Evolutionary conservation across 495 filamentous ascomycete genomes (phyloP), one percentile per base, ranked within the genome.

Genomic region (Trichocladium uniseriatum): DNA sequence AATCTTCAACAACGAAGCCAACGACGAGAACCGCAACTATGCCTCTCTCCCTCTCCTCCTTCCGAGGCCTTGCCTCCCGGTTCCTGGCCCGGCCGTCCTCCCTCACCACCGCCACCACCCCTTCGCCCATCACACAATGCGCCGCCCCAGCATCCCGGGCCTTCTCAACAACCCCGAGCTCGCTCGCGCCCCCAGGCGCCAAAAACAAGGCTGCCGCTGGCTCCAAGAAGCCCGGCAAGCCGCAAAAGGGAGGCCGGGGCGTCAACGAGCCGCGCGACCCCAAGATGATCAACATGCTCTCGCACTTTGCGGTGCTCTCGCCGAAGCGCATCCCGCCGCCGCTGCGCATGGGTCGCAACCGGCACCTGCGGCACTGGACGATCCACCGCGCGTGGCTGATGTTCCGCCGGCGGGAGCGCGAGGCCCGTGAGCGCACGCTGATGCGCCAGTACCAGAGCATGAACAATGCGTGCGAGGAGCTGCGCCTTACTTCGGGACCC

Each of bases 301-400:
- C 43, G 11, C 59, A 58, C 53, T 46, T 66, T 9, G 51, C 59
- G 38, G 28, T 60, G 14, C 59, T 64, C 22, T 58, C 54, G 21
- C 63, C 63, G 3, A 31, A 38, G 27, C 56, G 59, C 9, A 62
- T 62, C 48, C 87, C 87, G 0, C 81, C 86, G 2, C 89, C 90
- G 2, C 78, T 96, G 54, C 80, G 86, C 52, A 84, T 95, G 76
- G 86, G 80, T 21, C 87, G 90, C 54, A 85, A 84, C 71, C 84
- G 92, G 46, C 78, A 79, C 70, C 83, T 97, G 55, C 86, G 92
- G 20, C 92, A 99, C 74, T 99, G 94, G 92, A 95, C 92, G 44
- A 97, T 99, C 73, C 90, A 97, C 71, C 89, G 92, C 56, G 92
- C 90, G 18, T 96, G 88, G 84, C 72, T 84, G 51, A 66, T 94